A percentile compares a stretch with the other conserved stretches of the same genome.
phyloP scores from a whole-genome alignment of 176 grass and related monocot species.

The Hordeum vulgare region MorexV3_pseudomolecules_assembly NC_058523.1:68144655-68145154 shows the following conservation, averaged over 20 bases:
- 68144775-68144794: neutral
- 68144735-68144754: neutral
- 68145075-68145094: too few species aligned
- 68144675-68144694: neutral
- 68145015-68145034: neutral
- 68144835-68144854: neutral
- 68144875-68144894: neutral
- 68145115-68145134: too few species aligned
- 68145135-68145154: too few species aligned
- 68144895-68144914: neutral
- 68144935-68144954: too few species aligned
- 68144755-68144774: neutral
- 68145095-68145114: too few species aligned
- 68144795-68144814: neutral
- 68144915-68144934: neutral
- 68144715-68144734: neutral
- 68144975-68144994: neutral
- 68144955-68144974: neutral
- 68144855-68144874: neutral
- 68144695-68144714: neutral
- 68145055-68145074: too few species aligned
- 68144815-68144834: neutral
- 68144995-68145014: neutral
- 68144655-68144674: neutral
- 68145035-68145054: too few species aligned